phyloP scores from a whole-genome alignment of 2,329 filamentous ascomycete species.

The Macrophomina tecta region DNA sequence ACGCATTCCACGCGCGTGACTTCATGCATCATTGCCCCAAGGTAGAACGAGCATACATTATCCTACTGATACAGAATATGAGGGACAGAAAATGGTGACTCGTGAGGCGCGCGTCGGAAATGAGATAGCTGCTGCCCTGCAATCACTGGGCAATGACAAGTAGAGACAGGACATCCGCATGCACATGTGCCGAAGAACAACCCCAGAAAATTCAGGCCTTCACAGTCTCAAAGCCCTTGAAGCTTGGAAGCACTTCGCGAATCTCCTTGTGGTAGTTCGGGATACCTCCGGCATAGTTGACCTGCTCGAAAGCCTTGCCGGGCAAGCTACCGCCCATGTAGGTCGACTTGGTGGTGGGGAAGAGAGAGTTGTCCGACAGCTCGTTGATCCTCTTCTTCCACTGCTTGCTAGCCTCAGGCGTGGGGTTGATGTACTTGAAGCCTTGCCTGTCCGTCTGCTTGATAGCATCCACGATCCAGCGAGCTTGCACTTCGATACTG shows the following conservation, averaged over 20 bases:
- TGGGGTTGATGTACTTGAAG: conserved; percentile 44
- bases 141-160: too few relatives aligned
- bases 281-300: conserved; percentile 46
- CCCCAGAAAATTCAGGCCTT: background rate
- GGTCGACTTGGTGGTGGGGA: conserved; percentile 44
- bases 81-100: too few relatives aligned
- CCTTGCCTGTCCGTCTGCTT: conserved; percentile 37
- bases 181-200: too few relatives aligned
- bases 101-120: too few relatives aligned
- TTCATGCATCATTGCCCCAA: too few relatives aligned
- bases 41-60: too few relatives aligned
- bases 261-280: conserved; percentile 49
- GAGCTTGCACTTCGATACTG: conserved; percentile 49
- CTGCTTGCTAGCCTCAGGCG: conserved; percentile 44
- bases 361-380: conserved; percentile 49
- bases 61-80: too few relatives aligned
- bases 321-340: conserved; percentile 56
- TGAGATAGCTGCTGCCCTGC: too few relatives aligned
- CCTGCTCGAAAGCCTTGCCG: conserved; percentile 53
- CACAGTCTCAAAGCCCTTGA: conserved; percentile 37
- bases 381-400: conserved; percentile 50
- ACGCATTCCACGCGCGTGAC: too few relatives aligned
- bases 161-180: too few relatives aligned
- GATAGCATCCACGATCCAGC: conserved; percentile 48
- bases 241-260: conserved; percentile 43